Percentiles rank a stretch among this genome's conserved stretches.
These are phyloP conservation scores for Trichodelitschia bisporula DNA, from an alignment of 495 filamentous ascomycete species.

Conservation along the genomic window DNA sequence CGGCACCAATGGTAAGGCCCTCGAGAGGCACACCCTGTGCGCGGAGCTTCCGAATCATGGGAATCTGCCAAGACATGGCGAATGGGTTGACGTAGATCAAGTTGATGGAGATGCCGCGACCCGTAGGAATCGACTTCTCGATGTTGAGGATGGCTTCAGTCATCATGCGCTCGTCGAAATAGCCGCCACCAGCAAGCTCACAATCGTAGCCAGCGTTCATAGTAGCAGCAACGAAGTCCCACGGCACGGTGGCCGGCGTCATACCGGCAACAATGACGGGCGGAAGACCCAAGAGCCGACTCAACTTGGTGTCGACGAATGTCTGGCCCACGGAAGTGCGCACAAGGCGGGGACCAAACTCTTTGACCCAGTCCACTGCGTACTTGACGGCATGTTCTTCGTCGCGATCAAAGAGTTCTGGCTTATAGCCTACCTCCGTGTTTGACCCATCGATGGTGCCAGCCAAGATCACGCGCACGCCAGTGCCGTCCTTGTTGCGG, in stretches of 20 bases:
- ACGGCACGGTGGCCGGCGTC: constrained; percentile 83
- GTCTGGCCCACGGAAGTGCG: constrained; percentile 69
- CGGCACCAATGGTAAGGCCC: constrained; percentile 81
- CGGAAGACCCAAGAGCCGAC: constrained; percentile 65
- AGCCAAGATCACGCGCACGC: constrained; percentile 81
- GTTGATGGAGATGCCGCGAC: constrained; percentile 82
- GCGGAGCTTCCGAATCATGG: constrained; percentile 60
- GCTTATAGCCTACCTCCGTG: constrained; percentile 81
- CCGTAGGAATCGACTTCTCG: constrained; percentile 64
- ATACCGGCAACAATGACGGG: constrained; percentile 88
- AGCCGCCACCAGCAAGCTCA: constrained; percentile 76
- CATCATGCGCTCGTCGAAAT: constrained; percentile 79
- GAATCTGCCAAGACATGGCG: constrained; percentile 96
- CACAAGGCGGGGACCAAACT: constrained; percentile 69
- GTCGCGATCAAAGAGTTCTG: constrained; percentile 89
- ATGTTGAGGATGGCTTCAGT: constrained; percentile 76
- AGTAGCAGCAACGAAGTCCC: constrained; percentile 87
- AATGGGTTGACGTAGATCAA: constrained; percentile 91
- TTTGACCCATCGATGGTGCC: constrained; percentile 79
- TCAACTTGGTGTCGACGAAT: constrained; percentile 96
- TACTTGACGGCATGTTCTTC: constrained; percentile 80
- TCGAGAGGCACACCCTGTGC: constrained; percentile 82
- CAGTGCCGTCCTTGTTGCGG: constrained; percentile 93
- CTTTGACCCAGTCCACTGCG: constrained; percentile 94
- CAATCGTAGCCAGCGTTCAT: constrained; percentile 93